Evolutionary conservation across 176 grass and related monocot species (phyloP).

Genomic region (Calamus simplicifolius): DNA sequence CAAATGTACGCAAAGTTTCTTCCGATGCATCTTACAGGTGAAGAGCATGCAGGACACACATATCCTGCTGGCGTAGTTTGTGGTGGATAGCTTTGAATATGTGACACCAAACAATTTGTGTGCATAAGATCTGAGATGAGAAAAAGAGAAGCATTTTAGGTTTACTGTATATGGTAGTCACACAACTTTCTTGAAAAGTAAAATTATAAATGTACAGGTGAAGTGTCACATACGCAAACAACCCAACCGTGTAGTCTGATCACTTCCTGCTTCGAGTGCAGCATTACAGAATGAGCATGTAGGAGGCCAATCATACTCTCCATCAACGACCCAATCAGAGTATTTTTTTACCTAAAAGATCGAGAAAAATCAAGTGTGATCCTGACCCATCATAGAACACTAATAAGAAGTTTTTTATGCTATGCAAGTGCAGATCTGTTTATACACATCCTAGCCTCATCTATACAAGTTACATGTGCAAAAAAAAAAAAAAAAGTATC

Average conservation of each 20-base stretch:
- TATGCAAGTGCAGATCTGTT: too few species aligned
- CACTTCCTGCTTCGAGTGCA: conserved; percentile 59
- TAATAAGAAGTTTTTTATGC: too few species aligned
- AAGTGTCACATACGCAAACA: conserved; percentile 81
- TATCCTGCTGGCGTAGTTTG: conserved; percentile 91
- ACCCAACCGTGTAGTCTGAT: conserved; percentile 84
- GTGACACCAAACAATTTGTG: conserved; percentile 82
- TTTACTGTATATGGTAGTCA: too few species aligned
- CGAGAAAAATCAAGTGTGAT: neutral
- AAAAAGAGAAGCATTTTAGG: conserved; percentile 1
- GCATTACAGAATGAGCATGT: conserved; percentile 80
- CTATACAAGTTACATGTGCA: too few species aligned
- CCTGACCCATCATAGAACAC: too few species aligned
- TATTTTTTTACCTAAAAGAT: conserved; percentile 89
- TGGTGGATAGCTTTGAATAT: conserved; percentile 57
- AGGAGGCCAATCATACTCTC: conserved; percentile 95
- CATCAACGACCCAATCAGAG: conserved; percentile 97
- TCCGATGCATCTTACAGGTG: conserved; percentile 46
- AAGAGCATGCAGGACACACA: conserved; percentile 73
- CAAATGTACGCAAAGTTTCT: neutral
- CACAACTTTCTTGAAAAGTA: neutral
- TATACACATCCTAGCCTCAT: too few species aligned
- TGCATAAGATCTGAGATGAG: conserved; percentile 71
- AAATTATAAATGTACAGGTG: neutral
- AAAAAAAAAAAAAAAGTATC: too few species aligned